A percentile compares a stretch with the other conserved stretches of the same genome.
These are phyloP conservation scores for Fusarium nematophilum DNA, from an alignment of 2,329 filamentous ascomycete species.

Conservation along the genomic window DNA sequence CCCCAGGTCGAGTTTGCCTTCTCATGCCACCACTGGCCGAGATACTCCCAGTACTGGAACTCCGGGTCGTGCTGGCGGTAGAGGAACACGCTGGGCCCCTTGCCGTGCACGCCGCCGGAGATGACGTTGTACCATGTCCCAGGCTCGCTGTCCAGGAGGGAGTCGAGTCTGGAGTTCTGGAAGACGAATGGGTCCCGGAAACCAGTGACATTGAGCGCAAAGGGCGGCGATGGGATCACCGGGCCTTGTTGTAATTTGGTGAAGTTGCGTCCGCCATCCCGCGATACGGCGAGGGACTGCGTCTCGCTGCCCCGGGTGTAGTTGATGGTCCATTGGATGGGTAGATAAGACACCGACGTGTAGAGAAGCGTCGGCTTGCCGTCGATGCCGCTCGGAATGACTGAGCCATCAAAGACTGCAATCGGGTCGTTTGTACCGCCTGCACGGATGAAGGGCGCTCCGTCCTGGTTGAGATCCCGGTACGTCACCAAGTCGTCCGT, in stretches of 20 bases:
- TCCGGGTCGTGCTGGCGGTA: conserved; percentile 39
- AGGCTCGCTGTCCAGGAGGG: conserved; percentile 28
- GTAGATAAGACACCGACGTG: conserved; percentile 56
- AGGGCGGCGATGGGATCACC: conserved; percentile 32
- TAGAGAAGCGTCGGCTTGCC: conserved; percentile 58
- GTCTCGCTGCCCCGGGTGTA: conserved; percentile 60
- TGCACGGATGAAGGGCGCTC: conserved; percentile 56
- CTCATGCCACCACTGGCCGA: conserved; percentile 51
- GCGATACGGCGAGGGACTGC: conserved; percentile 56
- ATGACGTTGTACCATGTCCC: conserved; percentile 38
- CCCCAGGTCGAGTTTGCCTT: conserved; percentile 51
- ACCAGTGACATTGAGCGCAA: conserved; percentile 39
- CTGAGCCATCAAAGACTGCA: conserved; percentile 57
- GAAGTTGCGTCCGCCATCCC: conserved; percentile 47
- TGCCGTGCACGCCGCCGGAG: conserved; percentile 36
- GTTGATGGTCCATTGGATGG: conserved; percentile 58
- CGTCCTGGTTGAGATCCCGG: conserved; percentile 52
- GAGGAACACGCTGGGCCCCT: conserved; percentile 38
- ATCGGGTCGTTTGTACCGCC: conserved; percentile 44
- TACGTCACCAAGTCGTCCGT: conserved; percentile 56
- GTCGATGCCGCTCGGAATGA: conserved; percentile 56
- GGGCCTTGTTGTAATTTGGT: conserved; percentile 38
- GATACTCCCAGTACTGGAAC: conserved; percentile 42
- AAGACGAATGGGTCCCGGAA: conserved; percentile 42
- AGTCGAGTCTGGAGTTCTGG: conserved; percentile 34